Evolutionary conservation across 495 filamentous ascomycete species (phyloP).

Genomic region (Talaromyces liani): DNA sequence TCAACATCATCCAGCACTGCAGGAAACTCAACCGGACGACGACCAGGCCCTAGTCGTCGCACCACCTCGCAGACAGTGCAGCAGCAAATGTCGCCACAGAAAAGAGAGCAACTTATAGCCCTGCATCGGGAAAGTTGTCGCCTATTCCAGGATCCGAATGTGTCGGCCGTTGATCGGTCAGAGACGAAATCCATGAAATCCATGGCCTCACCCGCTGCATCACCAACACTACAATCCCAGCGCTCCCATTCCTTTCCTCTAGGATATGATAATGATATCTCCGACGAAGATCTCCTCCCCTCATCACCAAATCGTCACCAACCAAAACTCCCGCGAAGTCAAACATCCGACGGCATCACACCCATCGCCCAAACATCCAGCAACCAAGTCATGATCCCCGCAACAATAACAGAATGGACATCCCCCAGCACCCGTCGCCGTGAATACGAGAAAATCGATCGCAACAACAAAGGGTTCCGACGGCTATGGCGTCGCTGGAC

Average conservation of each 20-base stretch:
- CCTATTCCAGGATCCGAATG: slow-evolving; percentile 30
- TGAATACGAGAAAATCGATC: slow-evolving; percentile 45
- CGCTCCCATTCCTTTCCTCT: slow-evolving; percentile 3
- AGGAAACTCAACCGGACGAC: slow-evolving; percentile 20
- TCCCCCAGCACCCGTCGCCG: slow-evolving; percentile 36
- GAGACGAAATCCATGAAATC: neutral
- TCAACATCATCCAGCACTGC: slow-evolving; percentile 23
- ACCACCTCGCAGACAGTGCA: slow-evolving; percentile 15
- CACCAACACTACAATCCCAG: slow-evolving; percentile 1
- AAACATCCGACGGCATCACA: slow-evolving; percentile 1
- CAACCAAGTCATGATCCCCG: slow-evolving; percentile 21
- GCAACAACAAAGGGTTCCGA: slow-evolving; percentile 35
- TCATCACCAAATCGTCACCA: neutral
- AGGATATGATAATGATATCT: slow-evolving; percentile 2
- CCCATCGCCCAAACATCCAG: slow-evolving; percentile 12
- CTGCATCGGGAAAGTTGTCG: slow-evolving; percentile 41
- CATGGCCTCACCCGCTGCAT: neutral
- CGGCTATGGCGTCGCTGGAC: slow-evolving; percentile 38
- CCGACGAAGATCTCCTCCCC: slow-evolving; percentile 4
- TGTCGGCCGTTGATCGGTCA: neutral
- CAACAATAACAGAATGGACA: slow-evolving; percentile 45
- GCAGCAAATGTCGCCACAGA: slow-evolving; percentile 14
- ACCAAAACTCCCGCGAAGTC: neutral
- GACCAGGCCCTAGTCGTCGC: slow-evolving; percentile 23
- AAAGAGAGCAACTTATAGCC: slow-evolving; percentile 31